Percentiles rank a stretch among this genome's conserved stretches.
These are phyloP conservation scores for Penicillium roqueforti DNA, from an alignment of 495 filamentous ascomycete genomes.

Conservation along the genomic window DNA sequence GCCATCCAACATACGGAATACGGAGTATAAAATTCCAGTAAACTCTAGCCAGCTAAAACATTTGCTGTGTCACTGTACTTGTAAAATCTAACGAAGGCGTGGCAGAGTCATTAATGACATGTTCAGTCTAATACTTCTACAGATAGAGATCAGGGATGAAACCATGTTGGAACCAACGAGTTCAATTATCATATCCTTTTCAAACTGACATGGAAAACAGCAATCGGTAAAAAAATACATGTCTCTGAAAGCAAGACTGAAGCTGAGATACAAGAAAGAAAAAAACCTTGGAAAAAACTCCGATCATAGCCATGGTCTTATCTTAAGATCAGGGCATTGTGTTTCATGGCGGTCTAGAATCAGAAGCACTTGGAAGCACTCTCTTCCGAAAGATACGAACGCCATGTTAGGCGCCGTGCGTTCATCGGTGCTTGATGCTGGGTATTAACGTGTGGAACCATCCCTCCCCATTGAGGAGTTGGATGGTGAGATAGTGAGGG, in stretches of 20 bases:
- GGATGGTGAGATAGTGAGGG: conserved; percentile 6
- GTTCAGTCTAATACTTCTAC: neutral
- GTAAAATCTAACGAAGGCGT: too few relatives aligned
- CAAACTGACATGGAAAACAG: neutral
- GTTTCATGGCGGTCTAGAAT: conserved; percentile 2
- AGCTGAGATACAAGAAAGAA: conserved; percentile 8
- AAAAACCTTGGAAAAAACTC: conserved; percentile 14
- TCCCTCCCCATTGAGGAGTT: conserved; percentile 14
- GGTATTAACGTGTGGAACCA: conserved; percentile 31
- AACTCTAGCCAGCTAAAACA: too few relatives aligned
- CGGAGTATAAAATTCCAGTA: neutral
- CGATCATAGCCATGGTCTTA: conserved; percentile 3
- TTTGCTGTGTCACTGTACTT: too few relatives aligned
- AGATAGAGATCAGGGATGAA: neutral
- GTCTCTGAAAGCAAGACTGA: conserved; percentile 7
- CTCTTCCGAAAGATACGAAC: conserved; percentile 14
- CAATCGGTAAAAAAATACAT: conserved; percentile 10
- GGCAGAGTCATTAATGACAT: neutral
- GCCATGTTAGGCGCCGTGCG: conserved; percentile 21
- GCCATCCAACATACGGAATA: neutral
- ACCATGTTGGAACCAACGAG: neutral
- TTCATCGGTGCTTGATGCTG: conserved; percentile 22
- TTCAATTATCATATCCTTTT: conserved; percentile 4
- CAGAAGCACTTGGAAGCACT: neutral
- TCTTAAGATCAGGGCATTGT: neutral